phyloP scores from a whole-genome alignment of 75 land plant species.

The Ceratopteris richardii region DNA sequence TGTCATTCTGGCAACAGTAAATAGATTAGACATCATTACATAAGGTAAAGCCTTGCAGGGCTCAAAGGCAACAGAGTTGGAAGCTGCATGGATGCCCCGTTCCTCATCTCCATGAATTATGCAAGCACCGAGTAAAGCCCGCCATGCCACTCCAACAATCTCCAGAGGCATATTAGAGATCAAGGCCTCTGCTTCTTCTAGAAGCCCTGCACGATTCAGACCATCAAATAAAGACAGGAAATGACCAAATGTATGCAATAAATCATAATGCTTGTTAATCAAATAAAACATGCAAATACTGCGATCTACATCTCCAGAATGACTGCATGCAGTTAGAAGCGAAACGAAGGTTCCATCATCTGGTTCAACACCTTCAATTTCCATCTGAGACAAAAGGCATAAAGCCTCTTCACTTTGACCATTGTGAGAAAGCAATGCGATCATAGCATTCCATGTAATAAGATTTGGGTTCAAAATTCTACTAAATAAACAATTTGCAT shows the following conservation, averaged over 20 bases:
- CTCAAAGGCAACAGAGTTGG: constrained; percentile 12
- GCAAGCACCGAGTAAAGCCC: constrained; percentile 17
- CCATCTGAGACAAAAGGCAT: constrained; percentile 3
- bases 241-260: constrained; percentile 25
- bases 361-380: constrained; percentile 1
- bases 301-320: constrained; percentile 26
- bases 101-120: constrained; percentile 6
- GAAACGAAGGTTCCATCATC: constrained; percentile 10
- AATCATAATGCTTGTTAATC: constrained; percentile 9
- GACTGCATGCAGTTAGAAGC: constrained; percentile 18
- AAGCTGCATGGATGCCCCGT: constrained; percentile 7
- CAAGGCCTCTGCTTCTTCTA: constrained; percentile 25
- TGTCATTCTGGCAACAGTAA: constrained; percentile 11
- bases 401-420: constrained; percentile 13
- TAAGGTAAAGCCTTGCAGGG: constrained; percentile 11
- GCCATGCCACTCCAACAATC: constrained; percentile 3
- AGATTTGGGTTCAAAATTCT: constrained; percentile 4
- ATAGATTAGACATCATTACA: constrained; percentile 28
- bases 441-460: constrained; percentile 17
- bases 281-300: constrained; percentile 15
- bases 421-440: constrained; percentile 6
- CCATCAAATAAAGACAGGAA: constrained; percentile 40
- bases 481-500: constrained; percentile 7
- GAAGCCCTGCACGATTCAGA: constrained; percentile 26
- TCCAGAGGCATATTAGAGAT: constrained; percentile 12